phyloP scores from a whole-genome alignment of 169 alveolate genomes.

The Cryptosporidium viatorum region DNA sequence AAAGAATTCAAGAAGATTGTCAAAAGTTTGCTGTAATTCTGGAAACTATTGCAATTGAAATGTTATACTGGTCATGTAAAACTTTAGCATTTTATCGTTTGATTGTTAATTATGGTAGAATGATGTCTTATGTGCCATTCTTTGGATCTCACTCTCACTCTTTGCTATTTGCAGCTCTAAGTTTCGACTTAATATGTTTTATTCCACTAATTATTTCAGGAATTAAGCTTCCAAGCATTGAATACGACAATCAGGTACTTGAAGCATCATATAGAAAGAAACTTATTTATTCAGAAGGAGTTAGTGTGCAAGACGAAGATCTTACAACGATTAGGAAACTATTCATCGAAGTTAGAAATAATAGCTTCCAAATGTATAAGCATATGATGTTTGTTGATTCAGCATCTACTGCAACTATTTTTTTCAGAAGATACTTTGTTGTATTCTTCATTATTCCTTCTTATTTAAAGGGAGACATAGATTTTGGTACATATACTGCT shows the following conservation, averaged over 20 bases:
- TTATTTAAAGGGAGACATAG: constrained; percentile 33
- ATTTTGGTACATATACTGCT: constrained; percentile 64
- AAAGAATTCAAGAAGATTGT: constrained; percentile 73
- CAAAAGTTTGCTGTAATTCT: constrained; percentile 39
- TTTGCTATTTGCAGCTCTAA: constrained; percentile 48
- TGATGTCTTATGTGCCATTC: constrained; percentile 53
- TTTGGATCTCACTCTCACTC: constrained; percentile 70
- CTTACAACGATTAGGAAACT: constrained; percentile 39
- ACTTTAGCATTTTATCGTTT: constrained; percentile 48
- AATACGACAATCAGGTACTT: constrained; percentile 65
- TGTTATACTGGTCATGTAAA: constrained; percentile 31
- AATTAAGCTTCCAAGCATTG: constrained; percentile 47
- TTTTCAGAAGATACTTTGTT: constrained; percentile 33
- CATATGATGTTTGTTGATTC: constrained; percentile 73
- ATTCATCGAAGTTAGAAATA: constrained; percentile 33
- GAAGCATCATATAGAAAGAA: constrained; percentile 73
- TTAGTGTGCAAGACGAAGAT: neutral
- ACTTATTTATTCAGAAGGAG: constrained; percentile 26
- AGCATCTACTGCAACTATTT: constrained; percentile 37
- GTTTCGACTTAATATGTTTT: constrained; percentile 33
- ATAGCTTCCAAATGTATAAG: constrained; percentile 45
- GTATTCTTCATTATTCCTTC: constrained; percentile 43
- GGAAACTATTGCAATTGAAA: constrained; percentile 49
- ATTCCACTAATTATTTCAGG: constrained; percentile 63
- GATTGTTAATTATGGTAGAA: constrained; percentile 39